Evolutionary conservation across 225 moss, liverwort and hornwort species (phyloP).

Genomic region (Pleurozium schreberi): DNA sequence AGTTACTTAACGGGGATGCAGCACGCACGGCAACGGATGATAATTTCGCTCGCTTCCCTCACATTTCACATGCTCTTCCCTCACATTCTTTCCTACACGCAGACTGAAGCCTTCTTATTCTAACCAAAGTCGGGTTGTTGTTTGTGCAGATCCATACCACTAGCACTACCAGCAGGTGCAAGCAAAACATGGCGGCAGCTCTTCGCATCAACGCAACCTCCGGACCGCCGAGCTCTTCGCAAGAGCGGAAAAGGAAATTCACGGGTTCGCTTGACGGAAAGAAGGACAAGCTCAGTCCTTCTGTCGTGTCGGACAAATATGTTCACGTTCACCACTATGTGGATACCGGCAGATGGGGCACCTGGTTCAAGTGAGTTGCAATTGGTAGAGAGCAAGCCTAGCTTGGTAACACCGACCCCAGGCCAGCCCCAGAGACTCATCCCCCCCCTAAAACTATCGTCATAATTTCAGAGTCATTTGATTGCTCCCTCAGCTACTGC

Average conservation of each 20-base stretch:
- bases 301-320: not conserved
- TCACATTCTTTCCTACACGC: no score
- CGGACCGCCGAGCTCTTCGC: not conserved
- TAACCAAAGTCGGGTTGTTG: not conserved
- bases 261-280: no score
- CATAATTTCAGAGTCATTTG: not conserved
- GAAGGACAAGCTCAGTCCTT: not conserved
- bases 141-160: not conserved
- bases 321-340: not conserved
- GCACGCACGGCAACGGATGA: not conserved
- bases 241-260: not conserved
- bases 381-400: not conserved
- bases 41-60: not conserved
- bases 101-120: not conserved
- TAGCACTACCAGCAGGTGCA: not conserved
- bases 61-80: not conserved
- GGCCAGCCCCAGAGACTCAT: not conserved
- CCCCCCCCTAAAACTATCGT: not conserved
- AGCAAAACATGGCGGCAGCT: not conserved
- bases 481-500: not conserved
- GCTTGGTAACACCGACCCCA: not conserved
- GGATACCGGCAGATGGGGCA: not conserved
- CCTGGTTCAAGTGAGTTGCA: not conserved
- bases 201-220: not conserved
- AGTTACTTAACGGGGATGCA: no score